These are phyloP conservation scores for Tolypocladium tropicale DNA, from an alignment of 2,329 filamentous ascomycete genomes.

Conservation along the genomic window DNA sequence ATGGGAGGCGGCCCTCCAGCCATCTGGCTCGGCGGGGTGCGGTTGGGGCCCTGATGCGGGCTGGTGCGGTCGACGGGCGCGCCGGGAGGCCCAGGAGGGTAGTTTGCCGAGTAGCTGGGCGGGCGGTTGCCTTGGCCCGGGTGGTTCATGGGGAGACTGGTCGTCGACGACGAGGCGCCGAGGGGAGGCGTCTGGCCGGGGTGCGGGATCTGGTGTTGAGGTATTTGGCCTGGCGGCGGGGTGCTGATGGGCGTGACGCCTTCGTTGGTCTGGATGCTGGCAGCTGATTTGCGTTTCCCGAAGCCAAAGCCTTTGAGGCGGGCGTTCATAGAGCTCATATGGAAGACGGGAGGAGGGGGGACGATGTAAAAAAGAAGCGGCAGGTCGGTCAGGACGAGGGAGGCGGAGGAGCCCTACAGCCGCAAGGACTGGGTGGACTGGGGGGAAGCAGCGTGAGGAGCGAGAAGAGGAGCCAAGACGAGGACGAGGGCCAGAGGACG, in stretches of 20 bases:
- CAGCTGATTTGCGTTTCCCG: slow-evolving; percentile 66
- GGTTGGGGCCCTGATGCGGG: slow-evolving; percentile 36
- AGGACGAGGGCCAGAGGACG: background rate
- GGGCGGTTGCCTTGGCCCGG: slow-evolving; percentile 48
- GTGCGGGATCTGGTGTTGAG: slow-evolving; percentile 32
- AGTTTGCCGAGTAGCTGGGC: slow-evolving; percentile 53
- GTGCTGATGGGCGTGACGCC: slow-evolving; percentile 21
- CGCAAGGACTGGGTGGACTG: slow-evolving; percentile 5
- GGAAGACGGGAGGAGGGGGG: slow-evolving; percentile 18
- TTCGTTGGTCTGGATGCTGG: slow-evolving; percentile 45
- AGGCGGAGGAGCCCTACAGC: slow-evolving; percentile 6
- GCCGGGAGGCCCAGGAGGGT: slow-evolving; percentile 32
- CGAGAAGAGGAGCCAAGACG: background rate
- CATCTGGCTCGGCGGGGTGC: slow-evolving; percentile 50
- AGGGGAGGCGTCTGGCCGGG: slow-evolving; percentile 22
- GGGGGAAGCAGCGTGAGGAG: background rate
- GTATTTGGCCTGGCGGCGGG: slow-evolving; percentile 37
- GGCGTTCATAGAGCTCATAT: slow-evolving; percentile 71
- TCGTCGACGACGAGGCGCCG: slow-evolving; percentile 33
- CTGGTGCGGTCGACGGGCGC: slow-evolving; percentile 41
- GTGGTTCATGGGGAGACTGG: slow-evolving; percentile 51
- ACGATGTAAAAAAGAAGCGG: slow-evolving; percentile 2
- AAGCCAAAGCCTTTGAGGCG: slow-evolving; percentile 72
- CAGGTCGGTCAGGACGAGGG: slow-evolving; percentile 2
- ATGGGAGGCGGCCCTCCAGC: slow-evolving; percentile 56